A percentile compares a stretch with the other conserved stretches of the same genome.
Evolutionary conservation across 1,139 yeast species (phyloP).

Genomic region (Geotrichum phurueaensis): DNA sequence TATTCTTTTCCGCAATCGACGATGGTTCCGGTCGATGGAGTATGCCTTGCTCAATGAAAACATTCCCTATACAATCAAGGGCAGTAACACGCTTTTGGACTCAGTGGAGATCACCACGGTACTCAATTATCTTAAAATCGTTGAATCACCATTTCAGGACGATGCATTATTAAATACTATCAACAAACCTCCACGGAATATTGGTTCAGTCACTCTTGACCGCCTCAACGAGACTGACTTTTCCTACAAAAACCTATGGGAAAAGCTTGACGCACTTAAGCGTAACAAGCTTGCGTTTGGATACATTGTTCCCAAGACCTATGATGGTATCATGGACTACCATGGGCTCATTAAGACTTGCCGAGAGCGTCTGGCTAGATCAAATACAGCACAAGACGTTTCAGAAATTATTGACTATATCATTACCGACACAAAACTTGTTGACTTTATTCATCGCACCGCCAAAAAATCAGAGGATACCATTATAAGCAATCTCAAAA

Average conservation of each 20-base stretch:
- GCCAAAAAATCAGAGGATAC: slow-evolving; percentile 5
- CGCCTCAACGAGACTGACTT: slow-evolving; percentile 10
- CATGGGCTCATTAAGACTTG: slow-evolving; percentile 7
- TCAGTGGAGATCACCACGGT: slow-evolving; percentile 29
- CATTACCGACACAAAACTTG: background rate
- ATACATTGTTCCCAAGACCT: slow-evolving; percentile 13
- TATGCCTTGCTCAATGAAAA: slow-evolving; percentile 47
- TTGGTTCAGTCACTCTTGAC: slow-evolving; percentile 57
- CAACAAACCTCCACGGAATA: slow-evolving; percentile 57
- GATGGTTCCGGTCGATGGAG: slow-evolving; percentile 56
- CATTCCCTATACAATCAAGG: slow-evolving; percentile 54
- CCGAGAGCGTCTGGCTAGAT: background rate
- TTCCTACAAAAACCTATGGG: slow-evolving; percentile 1
- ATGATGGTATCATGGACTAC: slow-evolving; percentile 19
- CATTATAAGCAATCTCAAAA: background rate
- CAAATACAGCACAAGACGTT: slow-evolving; percentile 1
- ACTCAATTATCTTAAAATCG: slow-evolving; percentile 57
- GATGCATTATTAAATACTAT: slow-evolving; percentile 55
- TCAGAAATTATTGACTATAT: slow-evolving; percentile 2
- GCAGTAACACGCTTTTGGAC: slow-evolving; percentile 15
- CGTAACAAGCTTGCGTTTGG: slow-evolving; percentile 14
- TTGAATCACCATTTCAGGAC: slow-evolving; percentile 49
- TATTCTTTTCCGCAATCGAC: slow-evolving; percentile 59
- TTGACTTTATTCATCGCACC: background rate
- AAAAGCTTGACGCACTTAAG: slow-evolving; percentile 3